Percentiles rank a stretch among this genome's conserved stretches.
phyloP scores from a whole-genome alignment of 371 early-diverging fungal species.

The Rhizopus microsporus region DNA sequence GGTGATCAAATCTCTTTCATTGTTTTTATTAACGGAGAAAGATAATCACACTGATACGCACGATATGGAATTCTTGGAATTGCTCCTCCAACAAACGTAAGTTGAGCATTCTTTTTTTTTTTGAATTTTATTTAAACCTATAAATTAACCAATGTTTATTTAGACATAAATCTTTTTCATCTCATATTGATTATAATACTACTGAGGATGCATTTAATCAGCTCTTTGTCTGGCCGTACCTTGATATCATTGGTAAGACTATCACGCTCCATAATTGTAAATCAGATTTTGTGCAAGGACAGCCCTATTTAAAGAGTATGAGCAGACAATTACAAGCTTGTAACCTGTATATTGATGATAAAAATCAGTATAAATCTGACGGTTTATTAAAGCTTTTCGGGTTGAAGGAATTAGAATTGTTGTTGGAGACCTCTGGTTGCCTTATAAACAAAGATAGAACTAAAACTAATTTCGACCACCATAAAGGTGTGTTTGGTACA shows the following conservation, averaged over 20 bases:
- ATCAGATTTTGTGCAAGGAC: slow-evolving; percentile 8
- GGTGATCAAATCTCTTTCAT: slow-evolving; percentile 6
- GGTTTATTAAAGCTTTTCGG: slow-evolving; percentile 12
- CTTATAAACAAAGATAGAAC: slow-evolving; percentile 7
- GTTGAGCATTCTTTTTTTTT: no score
- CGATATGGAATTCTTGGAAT: slow-evolving; percentile 9
- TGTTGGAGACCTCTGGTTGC: slow-evolving; percentile 14
- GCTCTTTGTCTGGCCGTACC: slow-evolving; percentile 13
- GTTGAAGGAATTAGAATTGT: slow-evolving; percentile 10
- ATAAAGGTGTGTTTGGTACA: slow-evolving; percentile 21
- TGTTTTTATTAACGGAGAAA: slow-evolving; percentile 6
- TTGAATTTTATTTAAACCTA: no score
- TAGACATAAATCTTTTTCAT: slow-evolving; percentile 6
- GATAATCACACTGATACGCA: neutral
- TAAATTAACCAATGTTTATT: no score
- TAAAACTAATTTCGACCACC: slow-evolving; percentile 13
- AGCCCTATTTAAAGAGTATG: slow-evolving; percentile 6
- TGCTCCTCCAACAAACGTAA: slow-evolving; percentile 4
- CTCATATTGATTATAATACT: slow-evolving; percentile 7
- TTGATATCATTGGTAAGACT: slow-evolving; percentile 1
- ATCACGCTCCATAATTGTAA: slow-evolving; percentile 5
- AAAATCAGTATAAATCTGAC: slow-evolving; percentile 16
- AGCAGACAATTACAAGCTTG: slow-evolving; percentile 9
- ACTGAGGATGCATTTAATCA: slow-evolving; percentile 16
- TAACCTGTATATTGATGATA: slow-evolving; percentile 9